These are phyloP conservation scores for Mesembryanthemum crystallinum DNA, from an alignment of 148 eudicot genomes.

Conservation along the genomic window DNA sequence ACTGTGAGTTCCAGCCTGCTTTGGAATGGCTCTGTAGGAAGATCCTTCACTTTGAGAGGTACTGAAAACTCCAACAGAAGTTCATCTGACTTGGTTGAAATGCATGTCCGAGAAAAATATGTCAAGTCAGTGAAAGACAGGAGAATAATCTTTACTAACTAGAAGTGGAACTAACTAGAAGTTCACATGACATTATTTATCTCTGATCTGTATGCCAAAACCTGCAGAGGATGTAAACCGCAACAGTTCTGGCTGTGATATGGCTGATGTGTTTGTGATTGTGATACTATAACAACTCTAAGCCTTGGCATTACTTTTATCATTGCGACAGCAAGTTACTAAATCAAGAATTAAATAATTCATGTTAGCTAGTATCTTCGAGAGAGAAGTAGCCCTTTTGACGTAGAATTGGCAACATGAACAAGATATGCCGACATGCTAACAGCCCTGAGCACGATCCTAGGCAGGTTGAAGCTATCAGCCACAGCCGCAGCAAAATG, in stretches of 20 bases:
- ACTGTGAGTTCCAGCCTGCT: neutral
- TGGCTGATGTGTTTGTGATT: too few species aligned
- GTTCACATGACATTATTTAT: too few species aligned
- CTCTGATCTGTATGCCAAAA: too few species aligned
- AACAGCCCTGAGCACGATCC: slow-evolving; percentile 35
- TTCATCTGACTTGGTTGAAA: slow-evolving; percentile 22
- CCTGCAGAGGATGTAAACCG: too few species aligned
- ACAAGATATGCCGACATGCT: slow-evolving; percentile 25
- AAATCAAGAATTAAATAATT: too few species aligned
- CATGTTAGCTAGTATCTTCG: slow-evolving; percentile 23
- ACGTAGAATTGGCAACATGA: slow-evolving; percentile 20
- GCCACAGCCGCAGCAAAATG: slow-evolving; percentile 25
- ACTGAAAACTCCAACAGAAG: slow-evolving; percentile 25
- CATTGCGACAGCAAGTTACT: too few species aligned
- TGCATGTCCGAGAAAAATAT: neutral
- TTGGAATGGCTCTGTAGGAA: slow-evolving; percentile 22
- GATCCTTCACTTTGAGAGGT: slow-evolving; percentile 36
- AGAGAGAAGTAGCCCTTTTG: slow-evolving; percentile 28
- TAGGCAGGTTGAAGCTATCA: slow-evolving; percentile 25
- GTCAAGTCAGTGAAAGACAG: neutral
- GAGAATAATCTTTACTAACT: neutral
- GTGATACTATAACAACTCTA: too few species aligned
- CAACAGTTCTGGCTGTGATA: too few species aligned
- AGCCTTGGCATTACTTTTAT: too few species aligned
- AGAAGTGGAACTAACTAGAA: neutral